A percentile compares a stretch with the other conserved stretches of the same genome.
phyloP scores from a whole-genome alignment of 352 stramenopile genomes.

The Blastocystis sp. region DNA sequence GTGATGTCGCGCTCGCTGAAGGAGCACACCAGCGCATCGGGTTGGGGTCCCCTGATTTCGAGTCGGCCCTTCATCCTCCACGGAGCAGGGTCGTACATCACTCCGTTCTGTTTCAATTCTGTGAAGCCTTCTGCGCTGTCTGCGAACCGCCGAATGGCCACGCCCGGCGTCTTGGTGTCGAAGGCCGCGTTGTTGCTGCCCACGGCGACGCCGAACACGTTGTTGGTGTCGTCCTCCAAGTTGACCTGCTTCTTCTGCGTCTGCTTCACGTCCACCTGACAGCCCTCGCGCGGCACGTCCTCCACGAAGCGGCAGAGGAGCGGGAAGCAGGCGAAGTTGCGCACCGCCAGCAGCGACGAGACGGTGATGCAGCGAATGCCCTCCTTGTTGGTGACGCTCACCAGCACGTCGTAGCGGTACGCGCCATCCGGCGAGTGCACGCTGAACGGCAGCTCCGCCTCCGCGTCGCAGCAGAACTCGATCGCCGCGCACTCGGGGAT shows the following conservation, averaged over 20 bases:
- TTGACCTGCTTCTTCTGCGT: constrained; percentile 42
- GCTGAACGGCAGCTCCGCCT: constrained; percentile 16
- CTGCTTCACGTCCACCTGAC: not conserved
- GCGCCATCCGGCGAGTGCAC: not conserved
- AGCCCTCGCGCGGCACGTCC: not conserved
- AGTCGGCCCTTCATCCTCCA: not conserved
- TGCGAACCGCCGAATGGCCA: not conserved
- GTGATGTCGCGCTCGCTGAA: not conserved
- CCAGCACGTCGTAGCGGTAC: not conserved
- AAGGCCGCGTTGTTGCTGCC: constrained; percentile 1
- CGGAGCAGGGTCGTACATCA: not conserved
- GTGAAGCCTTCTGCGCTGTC: not conserved
- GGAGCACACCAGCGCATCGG: not conserved
- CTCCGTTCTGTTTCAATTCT: not conserved
- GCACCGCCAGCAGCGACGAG: not conserved
- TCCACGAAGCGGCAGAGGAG: not conserved
- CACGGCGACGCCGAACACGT: constrained; percentile 27
- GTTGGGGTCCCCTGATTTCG: not conserved
- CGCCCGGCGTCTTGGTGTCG: not conserved
- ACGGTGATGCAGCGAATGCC: constrained; percentile 23
- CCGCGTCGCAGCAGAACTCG: constrained; percentile 51
- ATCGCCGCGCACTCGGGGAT: not conserved
- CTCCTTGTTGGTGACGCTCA: constrained; percentile 8
- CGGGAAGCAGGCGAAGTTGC: not conserved
- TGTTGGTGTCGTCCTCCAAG: constrained; percentile 12